phyloP scores from a whole-genome alignment of 148 eudicot genomes.

The Linanthus parryae region DNA sequence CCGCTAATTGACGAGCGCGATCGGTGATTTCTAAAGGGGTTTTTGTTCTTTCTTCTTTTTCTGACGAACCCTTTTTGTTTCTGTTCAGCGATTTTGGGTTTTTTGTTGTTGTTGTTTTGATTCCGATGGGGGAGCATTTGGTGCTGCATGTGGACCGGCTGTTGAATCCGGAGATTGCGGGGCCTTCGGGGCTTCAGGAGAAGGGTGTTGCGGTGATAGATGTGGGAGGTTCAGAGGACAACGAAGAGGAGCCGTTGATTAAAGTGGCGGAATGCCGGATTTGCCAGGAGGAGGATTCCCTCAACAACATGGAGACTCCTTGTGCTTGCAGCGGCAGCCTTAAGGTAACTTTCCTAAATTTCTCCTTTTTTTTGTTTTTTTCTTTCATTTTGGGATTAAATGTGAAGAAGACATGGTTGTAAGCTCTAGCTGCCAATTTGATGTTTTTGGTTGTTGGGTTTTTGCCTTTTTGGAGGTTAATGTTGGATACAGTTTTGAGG shows the following conservation, averaged over 20 bases:
- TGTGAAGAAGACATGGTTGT: not conserved
- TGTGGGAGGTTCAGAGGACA: slow-evolving; percentile 25
- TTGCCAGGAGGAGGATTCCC: slow-evolving; percentile 84
- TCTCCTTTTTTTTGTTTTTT: not conserved
- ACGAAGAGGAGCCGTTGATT: slow-evolving; percentile 64
- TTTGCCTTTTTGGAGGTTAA: not conserved
- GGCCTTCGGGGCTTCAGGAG: slow-evolving; percentile 29
- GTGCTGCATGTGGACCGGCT: slow-evolving; percentile 54
- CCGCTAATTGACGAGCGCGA: too few relatives aligned
- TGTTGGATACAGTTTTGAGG: not conserved
- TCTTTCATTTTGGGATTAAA: not conserved
- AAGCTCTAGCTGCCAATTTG: not conserved
- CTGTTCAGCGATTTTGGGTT: slow-evolving; percentile 9
- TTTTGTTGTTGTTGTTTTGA: slow-evolving; percentile 5
- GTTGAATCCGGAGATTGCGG: slow-evolving; percentile 29
- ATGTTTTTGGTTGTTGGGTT: not conserved
- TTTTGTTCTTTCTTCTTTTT: not conserved
- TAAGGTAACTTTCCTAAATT: slow-evolving; percentile 37
- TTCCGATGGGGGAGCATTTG: slow-evolving; percentile 53
- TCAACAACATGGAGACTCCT: slow-evolving; percentile 68
- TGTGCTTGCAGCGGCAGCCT: slow-evolving; percentile 85
- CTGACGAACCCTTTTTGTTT: not conserved
- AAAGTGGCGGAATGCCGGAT: slow-evolving; percentile 73
- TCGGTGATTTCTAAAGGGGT: not conserved
- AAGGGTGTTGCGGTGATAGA: slow-evolving; percentile 21